Percentiles rank a stretch among this genome's conserved stretches.
Evolutionary conservation across 75 land plant genomes (phyloP).

Genomic region (Picea glauca): DNA sequence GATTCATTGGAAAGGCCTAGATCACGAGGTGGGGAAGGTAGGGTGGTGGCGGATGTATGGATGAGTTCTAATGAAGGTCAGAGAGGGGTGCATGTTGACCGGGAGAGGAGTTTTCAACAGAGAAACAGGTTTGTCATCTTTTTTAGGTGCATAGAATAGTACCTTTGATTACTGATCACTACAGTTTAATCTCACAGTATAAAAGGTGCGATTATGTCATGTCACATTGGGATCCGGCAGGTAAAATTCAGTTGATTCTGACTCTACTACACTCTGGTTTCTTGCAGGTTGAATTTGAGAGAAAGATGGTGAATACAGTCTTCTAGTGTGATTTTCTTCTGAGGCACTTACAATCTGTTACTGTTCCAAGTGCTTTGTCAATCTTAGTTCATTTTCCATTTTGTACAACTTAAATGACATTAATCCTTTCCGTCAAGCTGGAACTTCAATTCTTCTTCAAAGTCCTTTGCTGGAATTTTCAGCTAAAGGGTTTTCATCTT

Average conservation of each 20-base stretch:
- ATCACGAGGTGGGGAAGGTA: constrained; percentile 33
- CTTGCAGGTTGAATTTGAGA: constrained; percentile 2
- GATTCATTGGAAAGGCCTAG: constrained; percentile 50
- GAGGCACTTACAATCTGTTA: background rate
- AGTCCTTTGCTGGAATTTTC: background rate
- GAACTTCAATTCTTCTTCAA: background rate
- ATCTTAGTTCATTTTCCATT: background rate
- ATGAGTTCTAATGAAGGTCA: constrained; percentile 33
- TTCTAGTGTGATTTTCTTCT: background rate
- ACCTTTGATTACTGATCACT: too few species aligned
- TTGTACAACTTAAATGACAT: background rate
- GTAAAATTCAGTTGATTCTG: background rate
- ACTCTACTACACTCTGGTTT: background rate
- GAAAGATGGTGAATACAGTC: constrained; percentile 1
- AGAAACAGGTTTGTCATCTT: background rate
- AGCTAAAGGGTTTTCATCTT: background rate
- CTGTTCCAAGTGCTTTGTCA: background rate
- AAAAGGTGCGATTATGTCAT: background rate
- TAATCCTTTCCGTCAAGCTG: background rate
- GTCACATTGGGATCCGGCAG: background rate
- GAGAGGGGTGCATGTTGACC: constrained; percentile 25
- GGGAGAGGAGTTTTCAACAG: constrained; percentile 29
- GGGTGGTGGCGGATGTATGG: constrained; percentile 31
- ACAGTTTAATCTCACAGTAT: too few species aligned
- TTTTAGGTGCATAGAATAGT: too few species aligned